Evolutionary conservation across 2,329 filamentous ascomycete genomes (phyloP).

Genomic region (Neopestalotiopsis sp.): DNA sequence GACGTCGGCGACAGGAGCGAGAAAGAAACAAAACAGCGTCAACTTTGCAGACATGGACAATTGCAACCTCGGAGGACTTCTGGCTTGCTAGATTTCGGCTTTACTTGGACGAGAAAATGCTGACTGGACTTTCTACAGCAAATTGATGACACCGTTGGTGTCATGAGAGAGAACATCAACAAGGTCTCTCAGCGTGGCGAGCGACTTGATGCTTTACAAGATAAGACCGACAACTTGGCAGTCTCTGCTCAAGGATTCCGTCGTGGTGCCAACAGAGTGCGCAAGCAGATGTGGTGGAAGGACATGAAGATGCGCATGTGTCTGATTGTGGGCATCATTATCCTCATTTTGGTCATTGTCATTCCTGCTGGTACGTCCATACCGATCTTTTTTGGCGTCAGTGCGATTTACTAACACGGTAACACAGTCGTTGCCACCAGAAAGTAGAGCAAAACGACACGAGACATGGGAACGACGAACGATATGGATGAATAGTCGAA

Average conservation of each 20-base stretch:
- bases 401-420: slow-evolving; percentile 28
- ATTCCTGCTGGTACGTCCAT: slow-evolving; percentile 78
- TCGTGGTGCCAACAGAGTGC: slow-evolving; percentile 92
- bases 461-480: slow-evolving; percentile 21
- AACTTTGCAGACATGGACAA: not conserved
- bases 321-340: slow-evolving; percentile 86
- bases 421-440: slow-evolving; percentile 49
- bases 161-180: slow-evolving; percentile 98
- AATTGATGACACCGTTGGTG: slow-evolving; percentile 94
- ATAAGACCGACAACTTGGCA: slow-evolving; percentile 82
- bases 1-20: not conserved
- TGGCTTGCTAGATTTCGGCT: not conserved
- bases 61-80: not conserved
- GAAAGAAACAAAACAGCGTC: not conserved
- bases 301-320: slow-evolving; percentile 99
- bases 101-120: not conserved
- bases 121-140: slow-evolving; percentile 62
- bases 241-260: slow-evolving; percentile 94
- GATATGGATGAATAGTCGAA: slow-evolving; percentile 32
- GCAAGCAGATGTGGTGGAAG: slow-evolving; percentile 99
- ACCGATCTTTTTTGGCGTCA: slow-evolving; percentile 19
- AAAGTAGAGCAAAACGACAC: slow-evolving; percentile 40
- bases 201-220: slow-evolving; percentile 40
- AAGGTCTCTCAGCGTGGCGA: slow-evolving; percentile 89
- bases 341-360: slow-evolving; percentile 92